Base-by-base conservation (phyloP, 768 basidiomycete genomes). In the Russula foetens region DNA sequence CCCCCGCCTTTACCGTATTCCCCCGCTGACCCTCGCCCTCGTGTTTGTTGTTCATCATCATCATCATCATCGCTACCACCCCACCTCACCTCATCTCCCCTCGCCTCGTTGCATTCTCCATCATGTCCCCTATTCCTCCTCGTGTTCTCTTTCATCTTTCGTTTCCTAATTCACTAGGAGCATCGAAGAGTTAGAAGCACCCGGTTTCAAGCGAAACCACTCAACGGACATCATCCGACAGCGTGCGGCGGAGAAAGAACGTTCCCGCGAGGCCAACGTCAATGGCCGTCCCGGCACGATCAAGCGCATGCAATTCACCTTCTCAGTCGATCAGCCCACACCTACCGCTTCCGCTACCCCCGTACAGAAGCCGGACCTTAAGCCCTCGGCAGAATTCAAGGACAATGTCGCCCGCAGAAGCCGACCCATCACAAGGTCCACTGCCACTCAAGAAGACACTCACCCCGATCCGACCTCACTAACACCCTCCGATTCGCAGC, bases 271-370 rank as follows among this genome's bases (percentile, higher is more conserved):
- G 71, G 74, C 74, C 17, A 80, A 77, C 66, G 77, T 81, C 67
- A 81, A 84, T 63, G 78, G 81, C 28, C 75, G 77, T 58, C 84
- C 85, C 7, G 88, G 87, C 15, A 86, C 81, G 52, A 88, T 92
- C 74, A 87, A 90, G 66, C 84, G 90, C 47, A 91, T 92, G 89
- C 90, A 93, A 67, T 92, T 91, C 74, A 92, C 90, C 1, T 92
- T 92, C 72, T 86, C 86, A 66, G 79, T 92, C 66, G 90, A 92
- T 72, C 84, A 86, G 60, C 86, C 85, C 54, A 55, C 75, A 17
- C 76, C 80, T 1, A 70, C 80, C 23, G 71, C 71, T 17, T 72
- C 79, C 17, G 77, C 77, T 60, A 67, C 74, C 23, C 76, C 75
- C 24, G 80, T 81, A 64, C 79, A 81, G 68, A 88, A 86, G 70